Evolutionary conservation across 2,329 filamentous ascomycete species (phyloP).

Genomic region (Stagonosporopsis chrysanthemi): DNA sequence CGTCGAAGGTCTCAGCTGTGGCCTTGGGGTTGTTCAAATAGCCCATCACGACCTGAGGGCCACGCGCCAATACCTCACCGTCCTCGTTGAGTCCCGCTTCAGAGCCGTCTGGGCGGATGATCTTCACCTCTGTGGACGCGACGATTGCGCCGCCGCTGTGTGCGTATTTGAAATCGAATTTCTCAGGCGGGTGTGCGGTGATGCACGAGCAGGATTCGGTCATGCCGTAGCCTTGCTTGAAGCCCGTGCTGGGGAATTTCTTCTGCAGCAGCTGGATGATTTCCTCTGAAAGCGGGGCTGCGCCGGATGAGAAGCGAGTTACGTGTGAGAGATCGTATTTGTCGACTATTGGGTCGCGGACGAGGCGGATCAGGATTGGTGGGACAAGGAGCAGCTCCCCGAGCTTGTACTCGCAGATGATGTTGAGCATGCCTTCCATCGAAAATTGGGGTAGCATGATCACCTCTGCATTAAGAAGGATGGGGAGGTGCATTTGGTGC

Average conservation of each 20-base stretch:
- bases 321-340: conserved; percentile 66
- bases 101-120: conserved; percentile 63
- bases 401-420: conserved; percentile 57
- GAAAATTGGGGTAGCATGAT: conserved; percentile 70
- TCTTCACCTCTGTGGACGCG: conserved; percentile 66
- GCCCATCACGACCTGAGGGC: conserved; percentile 60
- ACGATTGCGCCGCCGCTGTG: conserved; percentile 64
- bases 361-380: conserved; percentile 67
- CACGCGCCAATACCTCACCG: conserved; percentile 59
- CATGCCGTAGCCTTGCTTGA: conserved; percentile 74
- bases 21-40: conserved; percentile 56
- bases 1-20: conserved; percentile 56
- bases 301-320: conserved; percentile 65
- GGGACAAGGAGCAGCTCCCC: conserved; percentile 62
- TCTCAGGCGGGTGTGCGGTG: conserved; percentile 65
- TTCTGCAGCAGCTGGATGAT: conserved; percentile 64
- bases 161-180: conserved; percentile 65
- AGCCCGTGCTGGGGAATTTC: conserved; percentile 66
- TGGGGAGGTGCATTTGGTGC: conserved; percentile 65
- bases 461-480: conserved; percentile 70
- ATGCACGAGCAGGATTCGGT: conserved; percentile 71
- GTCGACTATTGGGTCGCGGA: conserved; percentile 62
- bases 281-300: conserved; percentile 65
- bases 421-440: conserved; percentile 59
- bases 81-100: conserved; percentile 62